Evolutionary conservation across 2,329 filamentous ascomycete genomes (phyloP).

Genomic region (Apiospora pterosperma): DNA sequence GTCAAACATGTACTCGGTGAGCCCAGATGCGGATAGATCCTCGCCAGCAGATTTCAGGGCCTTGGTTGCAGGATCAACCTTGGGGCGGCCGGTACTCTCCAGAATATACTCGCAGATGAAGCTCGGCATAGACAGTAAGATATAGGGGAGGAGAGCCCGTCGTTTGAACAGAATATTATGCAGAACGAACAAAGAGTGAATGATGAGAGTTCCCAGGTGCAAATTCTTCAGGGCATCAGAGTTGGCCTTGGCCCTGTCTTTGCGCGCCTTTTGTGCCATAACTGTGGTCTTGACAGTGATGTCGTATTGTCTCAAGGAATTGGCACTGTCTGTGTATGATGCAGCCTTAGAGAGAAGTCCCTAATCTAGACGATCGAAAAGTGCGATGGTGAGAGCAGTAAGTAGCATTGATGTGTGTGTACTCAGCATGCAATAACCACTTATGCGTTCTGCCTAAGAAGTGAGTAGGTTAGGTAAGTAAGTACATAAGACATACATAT

Average conservation of each 20-base stretch:
- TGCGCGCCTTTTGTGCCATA: constrained; percentile 63
- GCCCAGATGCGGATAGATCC: constrained; percentile 78
- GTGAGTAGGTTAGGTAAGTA: too few species aligned
- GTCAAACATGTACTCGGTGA: constrained; percentile 99
- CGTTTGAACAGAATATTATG: constrained; percentile 64
- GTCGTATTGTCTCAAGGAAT: background rate
- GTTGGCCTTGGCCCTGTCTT: constrained; percentile 74
- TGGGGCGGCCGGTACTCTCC: constrained; percentile 79
- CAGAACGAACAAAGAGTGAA: constrained; percentile 74
- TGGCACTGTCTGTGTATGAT: background rate
- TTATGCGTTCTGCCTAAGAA: too few species aligned
- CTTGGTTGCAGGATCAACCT: constrained; percentile 58
- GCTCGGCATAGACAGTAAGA: constrained; percentile 69
- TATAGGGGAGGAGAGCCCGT: constrained; percentile 66
- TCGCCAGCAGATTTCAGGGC: constrained; percentile 77
- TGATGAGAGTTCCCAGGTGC: constrained; percentile 68
- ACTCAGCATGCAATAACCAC: too few species aligned
- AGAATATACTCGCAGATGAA: constrained; percentile 81
- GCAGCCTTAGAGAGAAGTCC: background rate
- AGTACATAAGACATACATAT: too few species aligned
- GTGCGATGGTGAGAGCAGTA: too few species aligned
- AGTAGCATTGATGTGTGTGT: too few species aligned
- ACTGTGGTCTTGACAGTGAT: constrained; percentile 1
- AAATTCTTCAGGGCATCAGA: constrained; percentile 73
- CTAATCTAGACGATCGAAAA: too few species aligned